Percentiles rank a stretch among this genome's conserved stretches.
phyloP scores from a whole-genome alignment of 129 eudicot genomes.

The Silybum marianum region DNA sequence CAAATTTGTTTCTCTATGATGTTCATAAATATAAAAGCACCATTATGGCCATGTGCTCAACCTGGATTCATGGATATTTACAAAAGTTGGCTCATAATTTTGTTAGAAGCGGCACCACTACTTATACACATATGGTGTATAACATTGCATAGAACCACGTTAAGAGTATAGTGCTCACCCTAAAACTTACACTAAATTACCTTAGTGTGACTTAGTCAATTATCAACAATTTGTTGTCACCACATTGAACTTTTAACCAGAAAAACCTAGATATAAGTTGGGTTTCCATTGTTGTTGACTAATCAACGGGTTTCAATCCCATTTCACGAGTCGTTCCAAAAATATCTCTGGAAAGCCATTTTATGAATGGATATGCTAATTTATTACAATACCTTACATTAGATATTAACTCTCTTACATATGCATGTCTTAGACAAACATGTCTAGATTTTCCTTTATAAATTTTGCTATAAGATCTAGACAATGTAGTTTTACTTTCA shows the following conservation, averaged over 20 bases:
- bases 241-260: background rate
- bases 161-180: background rate
- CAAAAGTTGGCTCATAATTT: background rate
- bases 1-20: too few relatives aligned
- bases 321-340: background rate
- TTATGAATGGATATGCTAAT: background rate
- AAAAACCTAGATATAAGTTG: too few relatives aligned
- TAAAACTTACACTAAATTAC: background rate
- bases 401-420: too few relatives aligned
- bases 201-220: background rate
- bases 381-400: background rate
- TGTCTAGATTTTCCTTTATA: too few relatives aligned
- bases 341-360: background rate
- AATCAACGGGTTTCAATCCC: background rate
- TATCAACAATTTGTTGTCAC: background rate
- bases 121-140: background rate
- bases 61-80: too few relatives aligned
- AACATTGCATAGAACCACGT: background rate
- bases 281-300: too few relatives aligned
- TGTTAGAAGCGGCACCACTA: conserved; percentile 10
- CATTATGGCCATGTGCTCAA: too few relatives aligned
- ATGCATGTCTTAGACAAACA: too few relatives aligned
- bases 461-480: too few relatives aligned
- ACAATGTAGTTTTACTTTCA: too few relatives aligned
- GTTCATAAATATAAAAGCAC: too few relatives aligned